Evolutionary conservation across 352 stramenopile genomes (phyloP).

Genomic region (Thalassiosira sp.): DNA sequence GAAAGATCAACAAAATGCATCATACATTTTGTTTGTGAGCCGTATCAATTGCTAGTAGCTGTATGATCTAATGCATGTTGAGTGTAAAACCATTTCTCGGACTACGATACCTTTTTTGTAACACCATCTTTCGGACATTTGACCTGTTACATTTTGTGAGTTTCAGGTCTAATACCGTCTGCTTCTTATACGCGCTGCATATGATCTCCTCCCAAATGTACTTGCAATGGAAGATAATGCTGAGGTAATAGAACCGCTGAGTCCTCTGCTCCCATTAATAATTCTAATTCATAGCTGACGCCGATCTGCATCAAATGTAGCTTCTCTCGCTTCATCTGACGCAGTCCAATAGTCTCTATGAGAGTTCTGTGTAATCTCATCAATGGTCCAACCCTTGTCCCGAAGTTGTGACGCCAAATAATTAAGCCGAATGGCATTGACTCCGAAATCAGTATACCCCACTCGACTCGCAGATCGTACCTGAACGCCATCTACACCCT

Average conservation of each 20-base stretch:
- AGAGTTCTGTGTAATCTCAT: background rate
- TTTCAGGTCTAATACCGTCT: no score
- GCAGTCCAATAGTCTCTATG: background rate
- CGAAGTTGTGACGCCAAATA: slow-evolving; percentile 16
- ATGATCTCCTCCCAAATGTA: background rate
- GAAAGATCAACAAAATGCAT: no score
- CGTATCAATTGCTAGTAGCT: no score
- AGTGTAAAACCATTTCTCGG: no score
- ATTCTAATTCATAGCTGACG: background rate
- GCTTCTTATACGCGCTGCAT: no score
- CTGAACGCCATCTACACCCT: background rate
- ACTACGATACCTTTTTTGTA: no score
- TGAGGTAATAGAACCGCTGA: background rate
- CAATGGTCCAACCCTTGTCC: slow-evolving; percentile 20
- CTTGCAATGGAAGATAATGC: background rate
- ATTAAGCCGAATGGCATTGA: slow-evolving; percentile 42
- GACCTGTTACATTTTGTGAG: no score
- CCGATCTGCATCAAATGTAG: background rate
- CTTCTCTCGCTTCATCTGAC: background rate
- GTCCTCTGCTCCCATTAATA: slow-evolving; percentile 6
- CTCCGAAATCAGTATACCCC: slow-evolving; percentile 24
- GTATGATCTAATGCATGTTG: no score
- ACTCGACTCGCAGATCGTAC: slow-evolving; percentile 8
- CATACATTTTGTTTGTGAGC: no score
- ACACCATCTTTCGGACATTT: no score